Evolutionary conservation across 129 eudicot species (phyloP).

Genomic region (Gnaphalium uliginosum): DNA sequence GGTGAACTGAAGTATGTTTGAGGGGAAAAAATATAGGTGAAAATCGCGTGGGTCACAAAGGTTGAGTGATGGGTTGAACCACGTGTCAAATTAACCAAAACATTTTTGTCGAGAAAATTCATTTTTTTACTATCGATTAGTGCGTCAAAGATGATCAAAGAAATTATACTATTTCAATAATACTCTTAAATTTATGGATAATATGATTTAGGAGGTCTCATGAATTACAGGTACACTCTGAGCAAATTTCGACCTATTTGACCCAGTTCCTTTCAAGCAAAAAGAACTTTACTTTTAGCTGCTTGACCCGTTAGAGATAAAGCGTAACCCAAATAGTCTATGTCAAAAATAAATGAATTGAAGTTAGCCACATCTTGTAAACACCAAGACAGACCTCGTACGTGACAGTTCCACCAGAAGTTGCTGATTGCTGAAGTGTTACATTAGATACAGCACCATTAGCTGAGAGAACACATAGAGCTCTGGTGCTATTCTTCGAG

Average conservation of each 20-base stretch:
- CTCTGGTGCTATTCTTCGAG: slow-evolving; percentile 45
- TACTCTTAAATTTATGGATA: not conserved
- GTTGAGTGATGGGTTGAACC: not conserved
- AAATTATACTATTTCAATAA: not conserved
- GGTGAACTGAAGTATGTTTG: not conserved
- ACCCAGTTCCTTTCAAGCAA: not conserved
- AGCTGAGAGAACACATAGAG: slow-evolving; percentile 56
- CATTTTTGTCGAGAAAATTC: not conserved
- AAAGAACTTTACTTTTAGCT: not conserved
- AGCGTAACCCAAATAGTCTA: not conserved
- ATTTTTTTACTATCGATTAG: not conserved
- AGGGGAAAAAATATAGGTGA: not conserved
- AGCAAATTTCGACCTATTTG: not conserved
- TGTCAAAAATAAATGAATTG: not conserved
- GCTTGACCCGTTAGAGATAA: not conserved
- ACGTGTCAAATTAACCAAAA: not conserved
- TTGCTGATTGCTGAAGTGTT: slow-evolving; percentile 48
- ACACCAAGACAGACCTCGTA: slow-evolving; percentile 47
- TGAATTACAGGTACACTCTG: not conserved
- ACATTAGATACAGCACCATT: slow-evolving; percentile 54
- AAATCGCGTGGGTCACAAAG: not conserved
- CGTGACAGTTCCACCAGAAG: slow-evolving; percentile 56
- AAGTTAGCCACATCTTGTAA: not conserved
- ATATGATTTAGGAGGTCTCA: not conserved
- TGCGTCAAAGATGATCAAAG: not conserved